Base-by-base conservation (phyloP, 1,284 basidiomycete genomes). In the Puccinia novopanici region DNA sequence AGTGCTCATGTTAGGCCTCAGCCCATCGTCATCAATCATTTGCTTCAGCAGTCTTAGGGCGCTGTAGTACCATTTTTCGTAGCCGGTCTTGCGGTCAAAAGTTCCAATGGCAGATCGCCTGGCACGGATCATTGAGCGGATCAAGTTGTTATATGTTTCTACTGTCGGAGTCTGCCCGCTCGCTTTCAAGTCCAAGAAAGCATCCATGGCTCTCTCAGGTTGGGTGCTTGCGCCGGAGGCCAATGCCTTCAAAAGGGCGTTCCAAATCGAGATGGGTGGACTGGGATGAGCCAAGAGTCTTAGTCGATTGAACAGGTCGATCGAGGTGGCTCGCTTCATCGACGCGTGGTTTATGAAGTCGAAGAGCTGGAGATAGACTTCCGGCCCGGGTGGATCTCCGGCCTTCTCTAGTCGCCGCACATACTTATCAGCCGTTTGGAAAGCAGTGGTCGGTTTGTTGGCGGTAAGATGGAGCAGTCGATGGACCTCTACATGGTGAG, bases 231-330 rank as follows among this genome's bases (percentile, higher is more conserved):
- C 79, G 19, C 79, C 79, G 17, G 79, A 68, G 30, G 71, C 79
- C n/a, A 74, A 68, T 42, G 79, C 79, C 45, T 63, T 67, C 19
- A 80, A 30, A n/a, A 75, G 57, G 4, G 79, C 79, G 34, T 80
- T 80, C 79, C 79, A 80, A 50, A 80, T 80, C 24, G 79, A 75
- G 30, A 75, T 63, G 6, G 79, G 79, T 75, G 79, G 79, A 50
- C 55, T 54, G 13, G 79, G 79, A 75, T 80, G 79, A 54, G 79
- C 79, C 24, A 80, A 37, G 50, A 80, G 72, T 15, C 79, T 40
- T 6, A 75, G 27, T 40, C 79, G 79, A 68, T 80, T 55, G 52
- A 80, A 80, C 10, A 80, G 72, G 37, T 80, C 79, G 15, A 80
- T 67, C n/a, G 79, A 80, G 50, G 45, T 54, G 4, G 48, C 27